Evolutionary conservation across 192 early-diverging fungal species (phyloP), one percentile per base, ranked within the genome.

Genomic region (Gigaspora rosea): DNA sequence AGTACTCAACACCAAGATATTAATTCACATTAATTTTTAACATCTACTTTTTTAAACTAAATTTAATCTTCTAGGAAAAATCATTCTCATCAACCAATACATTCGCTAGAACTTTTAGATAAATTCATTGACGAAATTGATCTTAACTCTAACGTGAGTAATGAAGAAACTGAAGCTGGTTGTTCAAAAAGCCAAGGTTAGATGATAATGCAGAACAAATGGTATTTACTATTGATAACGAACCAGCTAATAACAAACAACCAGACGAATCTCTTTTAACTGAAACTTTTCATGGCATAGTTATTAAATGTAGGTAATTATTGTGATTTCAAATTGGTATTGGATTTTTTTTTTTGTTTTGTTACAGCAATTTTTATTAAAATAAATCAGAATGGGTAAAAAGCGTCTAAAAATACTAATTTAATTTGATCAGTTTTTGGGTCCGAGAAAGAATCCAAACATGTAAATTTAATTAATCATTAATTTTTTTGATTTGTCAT

Each of bases 221-320:
- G 27, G 13, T 22, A 63, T n/a, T n/a, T n/a, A n/a, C n/a, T n/a
- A n/a, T n/a, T n/a, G 33, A 62, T 33, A 20, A 62, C 22, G 22
- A n/a, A n/a, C n/a, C n/a, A n/a, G n/a, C n/a, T n/a, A n/a, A 33
- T 33, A 16, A 62, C 27, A 20, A 62, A 62, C 11, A 62, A 62
- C 22, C 5, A 62, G 8, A n/a, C 32, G 61, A 63, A 63, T 63
- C 61, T 63, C 27, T 63, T 63, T 63, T 63, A 32, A 63, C 61
- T 33, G 27, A 63, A 63, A 63, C 61, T 63, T 63, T 63, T 35
- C 61, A 22, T 35, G 61, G 61, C 27, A 22, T 15, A 63, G 61
- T 63, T 22, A 63, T 63, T 63, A 63, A 63, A 63, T 63, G 22
- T 12, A 63, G 61, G 61, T 63, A 63, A 63, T 22, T 15, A 63